Percentiles rank a stretch among this genome's conserved stretches.
Evolutionary conservation across 140 eudicot genomes (phyloP).

Genomic region (Senecio squalidus): DNA sequence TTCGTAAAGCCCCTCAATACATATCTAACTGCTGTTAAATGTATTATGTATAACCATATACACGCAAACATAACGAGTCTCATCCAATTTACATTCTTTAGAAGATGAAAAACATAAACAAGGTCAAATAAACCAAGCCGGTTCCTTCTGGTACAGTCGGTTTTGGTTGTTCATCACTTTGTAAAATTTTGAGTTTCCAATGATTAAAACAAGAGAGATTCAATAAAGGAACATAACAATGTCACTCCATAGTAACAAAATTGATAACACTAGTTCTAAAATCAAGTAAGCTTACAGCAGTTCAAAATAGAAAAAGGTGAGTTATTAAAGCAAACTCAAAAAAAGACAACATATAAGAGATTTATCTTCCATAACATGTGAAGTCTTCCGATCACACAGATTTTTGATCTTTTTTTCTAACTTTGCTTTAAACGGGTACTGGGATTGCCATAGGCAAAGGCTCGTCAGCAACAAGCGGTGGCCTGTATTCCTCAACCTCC

Average conservation of each 20-base stretch:
- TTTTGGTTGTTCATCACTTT: too few relatives aligned
- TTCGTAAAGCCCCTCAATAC: too few relatives aligned
- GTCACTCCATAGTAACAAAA: slow-evolving; percentile 18
- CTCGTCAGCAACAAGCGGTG: slow-evolving; percentile 29
- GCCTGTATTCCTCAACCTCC: slow-evolving; percentile 39
- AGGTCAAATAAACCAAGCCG: too few relatives aligned
- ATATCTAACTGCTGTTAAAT: too few relatives aligned
- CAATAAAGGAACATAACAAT: not conserved
- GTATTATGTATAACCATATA: too few relatives aligned
- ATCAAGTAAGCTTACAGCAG: not conserved
- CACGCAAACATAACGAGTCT: too few relatives aligned
- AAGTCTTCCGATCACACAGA: not conserved
- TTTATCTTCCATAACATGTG: not conserved
- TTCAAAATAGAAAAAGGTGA: not conserved
- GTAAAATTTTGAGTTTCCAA: too few relatives aligned
- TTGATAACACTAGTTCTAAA: slow-evolving; percentile 9
- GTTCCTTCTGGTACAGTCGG: too few relatives aligned
- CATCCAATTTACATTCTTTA: too few relatives aligned
- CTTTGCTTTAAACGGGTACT: slow-evolving; percentile 8
- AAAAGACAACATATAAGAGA: slow-evolving; percentile 7
- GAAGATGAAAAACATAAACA: too few relatives aligned
- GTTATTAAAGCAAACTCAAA: not conserved
- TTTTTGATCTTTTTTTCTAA: not conserved
- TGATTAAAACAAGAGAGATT: too few relatives aligned
- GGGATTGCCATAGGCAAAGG: slow-evolving; percentile 28